phyloP scores from a whole-genome alignment of 345 rosid species.

The Citrus medica region DNA sequence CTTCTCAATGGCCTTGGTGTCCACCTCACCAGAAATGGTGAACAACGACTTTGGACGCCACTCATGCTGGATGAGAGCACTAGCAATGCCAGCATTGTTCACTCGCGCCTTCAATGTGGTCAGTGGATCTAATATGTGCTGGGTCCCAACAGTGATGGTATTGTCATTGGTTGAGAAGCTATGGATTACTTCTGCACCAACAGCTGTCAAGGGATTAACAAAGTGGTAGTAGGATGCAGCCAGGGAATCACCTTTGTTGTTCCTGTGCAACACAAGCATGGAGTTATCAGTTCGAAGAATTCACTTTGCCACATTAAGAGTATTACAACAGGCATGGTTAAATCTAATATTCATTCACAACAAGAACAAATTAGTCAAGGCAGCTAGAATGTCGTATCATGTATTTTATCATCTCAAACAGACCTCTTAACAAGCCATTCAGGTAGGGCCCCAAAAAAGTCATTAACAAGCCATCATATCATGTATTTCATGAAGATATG shows the following conservation, averaged over 20 bases:
- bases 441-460: not conserved
- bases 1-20: slow-evolving; percentile 79
- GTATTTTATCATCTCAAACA: not conserved
- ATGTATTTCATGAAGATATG: not conserved
- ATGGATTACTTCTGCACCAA: slow-evolving; percentile 81
- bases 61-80: slow-evolving; percentile 85
- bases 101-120: slow-evolving; percentile 72
- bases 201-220: slow-evolving; percentile 56
- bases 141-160: slow-evolving; percentile 74
- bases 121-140: slow-evolving; percentile 71
- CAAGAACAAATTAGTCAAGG: not conserved
- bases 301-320: not conserved
- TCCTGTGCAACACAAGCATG: slow-evolving; percentile 41
- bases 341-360: not conserved
- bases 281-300: not conserved
- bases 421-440: not conserved
- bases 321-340: not conserved
- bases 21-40: slow-evolving; percentile 86
- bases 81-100: slow-evolving; percentile 67
- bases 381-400: not conserved
- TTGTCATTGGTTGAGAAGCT: slow-evolving; percentile 71
- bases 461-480: too few relatives aligned
- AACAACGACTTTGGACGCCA: slow-evolving; percentile 82
- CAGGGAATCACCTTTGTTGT: slow-evolving; percentile 68
- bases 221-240: slow-evolving; percentile 73